Percentiles rank a stretch among this genome's conserved stretches.
These are phyloP conservation scores for Chaetomium olivaceum DNA, from an alignment of 2,329 filamentous ascomycete species.

Conservation along the genomic window DNA sequence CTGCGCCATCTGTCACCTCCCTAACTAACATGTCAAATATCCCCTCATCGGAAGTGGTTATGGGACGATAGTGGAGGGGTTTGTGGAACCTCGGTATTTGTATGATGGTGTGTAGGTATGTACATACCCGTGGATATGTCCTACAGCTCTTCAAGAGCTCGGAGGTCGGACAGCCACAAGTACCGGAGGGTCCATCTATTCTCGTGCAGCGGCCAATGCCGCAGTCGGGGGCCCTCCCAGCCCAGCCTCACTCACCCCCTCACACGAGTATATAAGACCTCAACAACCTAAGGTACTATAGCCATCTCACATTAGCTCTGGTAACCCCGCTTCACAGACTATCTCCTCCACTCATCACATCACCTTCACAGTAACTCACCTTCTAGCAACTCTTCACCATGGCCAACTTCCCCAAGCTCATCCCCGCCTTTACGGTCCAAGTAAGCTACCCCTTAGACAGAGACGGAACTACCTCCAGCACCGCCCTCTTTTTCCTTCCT, in stretches of 20 bases:
- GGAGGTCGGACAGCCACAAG: neutral
- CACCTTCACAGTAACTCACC: neutral
- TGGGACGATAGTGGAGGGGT: constrained; percentile 4
- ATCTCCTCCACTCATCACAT: neutral
- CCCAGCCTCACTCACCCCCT: neutral
- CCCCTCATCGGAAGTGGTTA: neutral
- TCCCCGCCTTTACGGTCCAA: constrained; percentile 44
- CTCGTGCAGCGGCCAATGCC: neutral
- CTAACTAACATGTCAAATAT: neutral
- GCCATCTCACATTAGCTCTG: neutral
- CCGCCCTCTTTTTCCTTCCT: neutral
- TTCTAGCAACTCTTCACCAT: constrained; percentile 31
- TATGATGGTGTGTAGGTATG: too few species aligned
- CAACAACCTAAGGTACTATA: neutral
- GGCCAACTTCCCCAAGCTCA: constrained; percentile 43
- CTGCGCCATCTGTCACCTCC: neutral
- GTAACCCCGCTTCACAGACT: neutral
- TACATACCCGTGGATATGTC: too few species aligned
- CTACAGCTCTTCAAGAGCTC: neutral
- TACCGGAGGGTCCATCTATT: too few species aligned
- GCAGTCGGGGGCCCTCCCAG: neutral
- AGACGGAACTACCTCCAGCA: neutral
- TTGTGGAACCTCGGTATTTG: neutral
- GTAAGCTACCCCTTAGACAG: constrained; percentile 28
- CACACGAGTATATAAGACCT: neutral